A percentile compares a stretch with the other conserved stretches of the same genome.
Evolutionary conservation across 1,139 yeast species (phyloP).

Genomic region (Magnusiomyces suaveolens): DNA sequence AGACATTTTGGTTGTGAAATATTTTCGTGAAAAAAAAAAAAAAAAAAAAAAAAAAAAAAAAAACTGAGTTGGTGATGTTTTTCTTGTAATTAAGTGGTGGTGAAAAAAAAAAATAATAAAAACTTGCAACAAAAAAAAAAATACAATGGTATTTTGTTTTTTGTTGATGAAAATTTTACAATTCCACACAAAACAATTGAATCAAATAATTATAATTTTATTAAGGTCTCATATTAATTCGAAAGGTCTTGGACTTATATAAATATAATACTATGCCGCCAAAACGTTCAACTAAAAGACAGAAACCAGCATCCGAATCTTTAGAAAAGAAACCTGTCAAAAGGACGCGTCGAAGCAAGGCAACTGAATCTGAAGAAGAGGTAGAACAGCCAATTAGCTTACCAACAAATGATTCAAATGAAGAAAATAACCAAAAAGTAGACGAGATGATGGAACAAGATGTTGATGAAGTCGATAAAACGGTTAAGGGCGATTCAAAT

Average conservation of each 20-base stretch:
- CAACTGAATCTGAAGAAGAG: background rate
- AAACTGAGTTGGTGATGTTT: background rate
- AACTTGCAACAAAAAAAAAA: no score
- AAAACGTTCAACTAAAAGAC: background rate
- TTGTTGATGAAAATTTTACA: no score
- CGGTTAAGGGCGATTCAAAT: no score
- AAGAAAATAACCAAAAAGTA: constrained; percentile 1
- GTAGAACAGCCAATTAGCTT: background rate
- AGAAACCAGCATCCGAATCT: background rate
- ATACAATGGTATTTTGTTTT: no score
- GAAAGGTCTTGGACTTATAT: no score
- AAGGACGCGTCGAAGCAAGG: background rate
- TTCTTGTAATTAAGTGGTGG: no score
- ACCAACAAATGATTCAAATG: background rate
- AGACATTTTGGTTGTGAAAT: background rate
- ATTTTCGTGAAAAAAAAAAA: background rate
- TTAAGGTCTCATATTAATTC: no score
- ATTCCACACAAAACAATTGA: no score
- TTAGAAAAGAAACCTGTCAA: background rate
- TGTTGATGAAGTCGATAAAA: no score
- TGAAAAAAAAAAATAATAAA: no score
- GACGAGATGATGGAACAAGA: background rate
- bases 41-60: background rate
- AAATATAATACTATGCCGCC: constrained; percentile 1
- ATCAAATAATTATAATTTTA: no score